Conservation (phyloP, 129 eudicot species). For the Chrysanthemum seticuspe region DNA sequence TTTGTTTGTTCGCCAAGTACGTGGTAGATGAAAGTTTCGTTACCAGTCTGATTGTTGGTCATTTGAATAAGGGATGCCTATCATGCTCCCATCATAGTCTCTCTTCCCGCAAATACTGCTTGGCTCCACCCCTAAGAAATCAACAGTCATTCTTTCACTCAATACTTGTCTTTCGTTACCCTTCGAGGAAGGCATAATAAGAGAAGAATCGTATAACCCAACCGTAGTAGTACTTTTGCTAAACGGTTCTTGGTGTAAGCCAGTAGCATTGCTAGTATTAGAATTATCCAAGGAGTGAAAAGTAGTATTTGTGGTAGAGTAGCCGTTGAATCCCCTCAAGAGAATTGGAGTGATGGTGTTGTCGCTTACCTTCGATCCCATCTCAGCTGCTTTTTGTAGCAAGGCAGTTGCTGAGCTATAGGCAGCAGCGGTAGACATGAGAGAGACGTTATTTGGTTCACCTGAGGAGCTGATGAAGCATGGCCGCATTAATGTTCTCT, state of each 20-base stretch:
- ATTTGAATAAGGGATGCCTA: conserved; percentile 18
- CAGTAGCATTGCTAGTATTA: conserved; percentile 8
- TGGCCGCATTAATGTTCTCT: conserved; percentile 14
- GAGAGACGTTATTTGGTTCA: conserved; percentile 25
- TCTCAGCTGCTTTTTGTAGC: conserved; percentile 53
- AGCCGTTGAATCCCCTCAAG: conserved; percentile 51
- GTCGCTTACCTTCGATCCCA: conserved; percentile 51
- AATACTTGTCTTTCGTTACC: conserved; percentile 16
- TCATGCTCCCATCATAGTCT: conserved; percentile 28
- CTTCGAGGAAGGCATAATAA: conserved; percentile 32
- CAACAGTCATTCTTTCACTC: conserved; percentile 43
- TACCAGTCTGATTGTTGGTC: conserved; percentile 35
- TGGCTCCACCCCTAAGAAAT: conserved; percentile 49
- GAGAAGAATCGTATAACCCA: conserved; percentile 29
- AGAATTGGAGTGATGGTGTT: conserved; percentile 37
- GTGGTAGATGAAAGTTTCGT: too few species aligned
- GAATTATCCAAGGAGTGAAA: conserved; percentile 14
- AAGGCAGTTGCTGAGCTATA: conserved; percentile 55
- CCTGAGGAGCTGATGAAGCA: conserved; percentile 24
- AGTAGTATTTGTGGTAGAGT: conserved; percentile 24
- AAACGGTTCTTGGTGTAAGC: conserved; percentile 19
- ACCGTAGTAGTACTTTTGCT: conserved; percentile 9
- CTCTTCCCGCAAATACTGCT: conserved; percentile 32
- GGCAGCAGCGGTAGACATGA: conserved; percentile 23
- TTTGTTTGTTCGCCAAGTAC: background rate